Base-by-base conservation (phyloP, 2,329 filamentous ascomycete genomes). In the Penicillium sp. region DNA sequence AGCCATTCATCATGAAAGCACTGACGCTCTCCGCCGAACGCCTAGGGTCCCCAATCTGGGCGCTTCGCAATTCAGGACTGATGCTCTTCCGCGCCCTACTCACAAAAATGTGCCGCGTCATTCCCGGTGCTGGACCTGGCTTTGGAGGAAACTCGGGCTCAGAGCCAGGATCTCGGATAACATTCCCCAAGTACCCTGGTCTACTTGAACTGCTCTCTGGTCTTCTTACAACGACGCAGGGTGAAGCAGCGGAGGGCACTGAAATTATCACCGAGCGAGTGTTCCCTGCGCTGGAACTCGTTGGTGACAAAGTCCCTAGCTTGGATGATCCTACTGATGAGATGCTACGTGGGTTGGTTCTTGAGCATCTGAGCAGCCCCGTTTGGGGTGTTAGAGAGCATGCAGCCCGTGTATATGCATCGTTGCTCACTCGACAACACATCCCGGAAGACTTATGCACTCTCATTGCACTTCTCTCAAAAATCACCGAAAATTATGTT, bases 11-110 rank as follows among this genome's bases (percentile, higher is more conserved):
- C 8, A 86, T 89, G 9, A 80, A 85, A 31, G 88, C 88, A 35
- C 80, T 99, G 4, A 84, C 88, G 60, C 81, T 97, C n/a, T 92
- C 93, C 2, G 90, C 90, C 12, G 84, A 84, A 58, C 91, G 89
- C 51, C 81, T 99, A 17, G 88, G 86, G 45, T 94, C 91, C 0
- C 84, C 89, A 58, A 86, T 94, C 23, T 99, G 94, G 94, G 91
- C 93, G 0, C 92, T 99, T 56, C 88, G 93, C 1, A 99, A 99
- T 72, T 97, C 92, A 65, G 92, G 92, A 2, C 77, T 97, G 35
- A 89, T 97, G 77, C 84, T 99, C 7, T 87, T 97, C 63, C 86
- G 93, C 54, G 91, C 91, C 61, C 80, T 97, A 6, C 89, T 96
- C 74, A 91, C 80, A 78, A 92, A 75, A 72, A 84, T 74, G 79